phyloP scores from a whole-genome alignment of 345 rosid species.

The Salix suchowensis region DNA sequence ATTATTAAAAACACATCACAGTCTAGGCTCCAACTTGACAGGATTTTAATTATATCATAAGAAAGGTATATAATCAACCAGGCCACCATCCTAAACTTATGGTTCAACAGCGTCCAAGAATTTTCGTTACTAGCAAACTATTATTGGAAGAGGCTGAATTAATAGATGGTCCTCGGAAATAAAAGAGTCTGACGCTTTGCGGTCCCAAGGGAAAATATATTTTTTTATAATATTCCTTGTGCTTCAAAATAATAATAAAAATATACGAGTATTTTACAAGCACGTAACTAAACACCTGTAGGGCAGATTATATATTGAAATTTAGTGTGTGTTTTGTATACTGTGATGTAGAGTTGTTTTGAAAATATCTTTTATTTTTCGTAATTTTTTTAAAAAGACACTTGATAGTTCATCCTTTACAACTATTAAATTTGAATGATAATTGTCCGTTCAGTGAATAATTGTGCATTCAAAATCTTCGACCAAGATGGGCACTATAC shows the following conservation, averaged over 20 bases:
- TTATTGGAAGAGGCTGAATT: background rate
- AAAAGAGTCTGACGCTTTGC: background rate
- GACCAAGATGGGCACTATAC: too few relatives aligned
- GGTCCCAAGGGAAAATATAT: background rate
- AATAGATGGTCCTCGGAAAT: background rate
- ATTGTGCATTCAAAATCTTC: too few relatives aligned
- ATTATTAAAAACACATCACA: too few relatives aligned
- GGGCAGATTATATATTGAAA: background rate
- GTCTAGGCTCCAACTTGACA: too few relatives aligned
- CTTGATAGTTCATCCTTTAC: too few relatives aligned
- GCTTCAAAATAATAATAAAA: background rate
- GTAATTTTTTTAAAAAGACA: too few relatives aligned
- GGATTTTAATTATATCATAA: too few relatives aligned
- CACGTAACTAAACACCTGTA: background rate
- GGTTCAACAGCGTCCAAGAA: background rate
- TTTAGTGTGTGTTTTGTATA: too few relatives aligned
- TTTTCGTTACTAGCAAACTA: background rate
- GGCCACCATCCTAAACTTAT: background rate
- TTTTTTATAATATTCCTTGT: background rate
- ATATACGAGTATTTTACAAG: background rate
- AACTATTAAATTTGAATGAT: too few relatives aligned
- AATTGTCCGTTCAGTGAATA: too few relatives aligned
- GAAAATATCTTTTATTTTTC: too few relatives aligned
- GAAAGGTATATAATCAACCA: background rate
- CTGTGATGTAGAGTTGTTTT: too few relatives aligned